These are phyloP conservation scores for Penicillium brasilianum DNA, from an alignment of 2,329 filamentous ascomycete species.

Conservation along the genomic window DNA sequence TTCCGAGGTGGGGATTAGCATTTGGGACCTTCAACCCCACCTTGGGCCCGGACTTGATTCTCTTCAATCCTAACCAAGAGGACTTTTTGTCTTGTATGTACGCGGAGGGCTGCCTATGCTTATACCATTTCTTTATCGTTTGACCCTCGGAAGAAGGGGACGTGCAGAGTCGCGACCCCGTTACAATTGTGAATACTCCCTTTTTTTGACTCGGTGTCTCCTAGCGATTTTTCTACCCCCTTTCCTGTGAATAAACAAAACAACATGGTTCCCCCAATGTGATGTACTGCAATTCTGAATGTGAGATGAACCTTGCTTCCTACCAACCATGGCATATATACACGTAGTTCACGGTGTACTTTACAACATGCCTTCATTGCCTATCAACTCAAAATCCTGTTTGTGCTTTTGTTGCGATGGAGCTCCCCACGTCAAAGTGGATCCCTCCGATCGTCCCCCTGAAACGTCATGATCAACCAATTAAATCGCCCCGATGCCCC, in stretches of 20 bases:
- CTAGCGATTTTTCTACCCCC: conserved; percentile 23
- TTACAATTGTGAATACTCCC: conserved; percentile 33
- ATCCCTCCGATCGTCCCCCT: conserved; percentile 1
- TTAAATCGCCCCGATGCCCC: background rate
- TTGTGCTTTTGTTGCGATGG: background rate
- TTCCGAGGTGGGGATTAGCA: conserved; percentile 13
- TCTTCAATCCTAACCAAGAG: background rate
- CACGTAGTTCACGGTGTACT: background rate
- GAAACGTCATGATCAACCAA: background rate
- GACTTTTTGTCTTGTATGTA: conserved; percentile 24
- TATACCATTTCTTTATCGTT: conserved; percentile 2
- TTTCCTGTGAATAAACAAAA: conserved; percentile 32
- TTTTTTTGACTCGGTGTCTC: conserved; percentile 25
- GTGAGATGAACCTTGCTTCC: conserved; percentile 19
- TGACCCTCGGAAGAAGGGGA: conserved; percentile 18
- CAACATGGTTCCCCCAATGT: conserved; percentile 22
- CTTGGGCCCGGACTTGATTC: background rate
- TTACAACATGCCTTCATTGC: background rate
- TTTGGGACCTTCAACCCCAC: conserved; percentile 9
- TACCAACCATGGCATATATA: conserved; percentile 11
- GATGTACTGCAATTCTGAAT: conserved; percentile 26
- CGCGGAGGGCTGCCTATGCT: conserved; percentile 14
- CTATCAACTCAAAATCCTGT: background rate
- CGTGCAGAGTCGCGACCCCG: conserved; percentile 22
- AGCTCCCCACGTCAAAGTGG: background rate